These are phyloP conservation scores for Avena atlantica DNA, from an alignment of 176 grass and related monocot species.

Conservation along the genomic window DNA sequence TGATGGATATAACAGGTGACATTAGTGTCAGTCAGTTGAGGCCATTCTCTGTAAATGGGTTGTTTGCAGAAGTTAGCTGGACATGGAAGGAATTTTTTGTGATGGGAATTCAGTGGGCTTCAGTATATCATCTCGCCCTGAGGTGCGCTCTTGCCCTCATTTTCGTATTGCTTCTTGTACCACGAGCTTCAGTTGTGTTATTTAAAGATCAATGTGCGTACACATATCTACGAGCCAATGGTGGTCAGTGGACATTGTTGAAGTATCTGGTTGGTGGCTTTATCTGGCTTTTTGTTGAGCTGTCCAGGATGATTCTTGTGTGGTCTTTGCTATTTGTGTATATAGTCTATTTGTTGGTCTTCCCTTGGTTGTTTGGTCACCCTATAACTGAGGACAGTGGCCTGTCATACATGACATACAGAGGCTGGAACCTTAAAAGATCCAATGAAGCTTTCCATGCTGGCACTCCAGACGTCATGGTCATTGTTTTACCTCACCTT, in stretches of 20 bases:
- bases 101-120: slow-evolving; percentile 86
- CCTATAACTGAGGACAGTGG: slow-evolving; percentile 65
- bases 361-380: slow-evolving; percentile 91
- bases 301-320: slow-evolving; percentile 59
- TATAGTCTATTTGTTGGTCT: slow-evolving; percentile 68
- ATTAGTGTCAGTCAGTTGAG: slow-evolving; percentile 65
- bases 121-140: slow-evolving; percentile 70
- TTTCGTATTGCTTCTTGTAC: slow-evolving; percentile 68
- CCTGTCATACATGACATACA: slow-evolving; percentile 74
- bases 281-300: slow-evolving; percentile 66
- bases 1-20: slow-evolving; percentile 73
- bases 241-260: slow-evolving; percentile 42
- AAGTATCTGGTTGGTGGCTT: slow-evolving; percentile 59
- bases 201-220: slow-evolving; percentile 63
- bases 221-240: slow-evolving; percentile 45
- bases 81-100: slow-evolving; percentile 91
- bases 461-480: slow-evolving; percentile 88
- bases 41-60: slow-evolving; percentile 88
- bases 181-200: slow-evolving; percentile 50
- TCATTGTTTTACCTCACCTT: slow-evolving; percentile 88
- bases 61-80: slow-evolving; percentile 72
- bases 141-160: slow-evolving; percentile 60
- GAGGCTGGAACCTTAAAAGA: slow-evolving; percentile 68
- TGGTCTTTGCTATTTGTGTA: slow-evolving; percentile 78
- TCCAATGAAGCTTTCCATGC: slow-evolving; percentile 37